A percentile compares a stretch with the other conserved stretches of the same genome.
These are phyloP conservation scores for Calonectria leucothoes DNA, from an alignment of 2,329 filamentous ascomycete species.

Conservation along the genomic window DNA sequence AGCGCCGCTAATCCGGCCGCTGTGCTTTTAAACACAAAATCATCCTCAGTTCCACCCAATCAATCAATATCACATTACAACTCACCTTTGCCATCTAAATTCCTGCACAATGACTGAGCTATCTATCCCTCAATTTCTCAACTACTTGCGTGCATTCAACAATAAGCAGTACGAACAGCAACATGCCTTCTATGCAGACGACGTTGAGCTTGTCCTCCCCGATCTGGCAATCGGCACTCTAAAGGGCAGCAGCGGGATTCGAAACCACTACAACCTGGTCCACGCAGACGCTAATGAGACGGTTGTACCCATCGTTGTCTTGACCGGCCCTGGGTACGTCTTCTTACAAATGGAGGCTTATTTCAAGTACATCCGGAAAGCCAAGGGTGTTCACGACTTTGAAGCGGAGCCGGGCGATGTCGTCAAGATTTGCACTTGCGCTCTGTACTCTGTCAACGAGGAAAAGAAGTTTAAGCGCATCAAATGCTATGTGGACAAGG, in stretches of 20 bases:
- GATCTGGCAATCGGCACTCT: neutral
- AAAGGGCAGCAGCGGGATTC: neutral
- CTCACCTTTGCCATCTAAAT: neutral
- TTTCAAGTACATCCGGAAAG: conserved; percentile 6
- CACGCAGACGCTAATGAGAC: conserved; percentile 14
- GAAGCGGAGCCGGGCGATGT: conserved; percentile 10
- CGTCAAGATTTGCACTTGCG: conserved; percentile 6
- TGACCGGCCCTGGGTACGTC: conserved; percentile 1
- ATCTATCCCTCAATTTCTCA: neutral
- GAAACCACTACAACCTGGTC: neutral
- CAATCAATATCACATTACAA: neutral
- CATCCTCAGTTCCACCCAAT: neutral
- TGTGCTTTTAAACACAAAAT: neutral
- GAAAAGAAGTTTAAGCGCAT: neutral
- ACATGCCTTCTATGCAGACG: conserved; percentile 6
- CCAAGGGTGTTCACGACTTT: conserved; percentile 17
- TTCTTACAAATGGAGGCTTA: conserved; percentile 15
- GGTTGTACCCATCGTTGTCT: neutral
- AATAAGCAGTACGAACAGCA: conserved; percentile 2
- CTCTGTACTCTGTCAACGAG: neutral
- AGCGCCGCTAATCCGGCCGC: neutral
- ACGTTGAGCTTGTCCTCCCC: neutral
- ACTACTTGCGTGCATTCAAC: conserved; percentile 11
- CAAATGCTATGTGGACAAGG: neutral
- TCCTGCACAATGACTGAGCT: neutral